phyloP scores from a whole-genome alignment of 2,329 filamentous ascomycete genomes.

The Colletotrichum orchidophilum region DNA sequence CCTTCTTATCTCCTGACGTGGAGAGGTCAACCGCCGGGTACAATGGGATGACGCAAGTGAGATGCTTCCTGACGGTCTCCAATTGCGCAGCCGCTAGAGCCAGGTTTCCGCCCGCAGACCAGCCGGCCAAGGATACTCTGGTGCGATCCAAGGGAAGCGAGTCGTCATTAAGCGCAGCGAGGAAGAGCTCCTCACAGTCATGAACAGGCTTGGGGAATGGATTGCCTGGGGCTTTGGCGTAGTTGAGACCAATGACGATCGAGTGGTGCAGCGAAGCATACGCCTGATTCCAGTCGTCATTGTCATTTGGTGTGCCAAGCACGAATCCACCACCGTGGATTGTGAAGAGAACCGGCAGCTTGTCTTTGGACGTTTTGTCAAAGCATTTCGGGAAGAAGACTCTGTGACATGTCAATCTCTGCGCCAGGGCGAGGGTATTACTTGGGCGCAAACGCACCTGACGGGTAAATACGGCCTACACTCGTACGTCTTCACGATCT shows the following conservation, averaged over 20 bases:
- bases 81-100: slow-evolving; percentile 52
- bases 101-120: slow-evolving; percentile 62
- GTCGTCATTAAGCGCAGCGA: slow-evolving; percentile 52
- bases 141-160: slow-evolving; percentile 54
- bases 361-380: slow-evolving; percentile 40
- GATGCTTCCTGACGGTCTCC: slow-evolving; percentile 43
- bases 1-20: slow-evolving; percentile 38
- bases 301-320: slow-evolving; percentile 51
- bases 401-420: slow-evolving; percentile 26
- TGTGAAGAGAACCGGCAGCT: slow-evolving; percentile 55
- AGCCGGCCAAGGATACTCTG: slow-evolving; percentile 55
- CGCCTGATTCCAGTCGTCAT: slow-evolving; percentile 55
- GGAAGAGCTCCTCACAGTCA: slow-evolving; percentile 55
- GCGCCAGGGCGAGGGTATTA: background rate
- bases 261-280: slow-evolving; percentile 51
- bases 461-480: slow-evolving; percentile 32
- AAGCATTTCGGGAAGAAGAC: slow-evolving; percentile 52
- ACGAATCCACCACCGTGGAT: slow-evolving; percentile 63
- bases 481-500: slow-evolving; percentile 30
- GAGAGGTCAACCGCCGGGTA: slow-evolving; percentile 52
- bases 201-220: slow-evolving; percentile 54
- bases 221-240: slow-evolving; percentile 54
- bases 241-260: slow-evolving; percentile 58
- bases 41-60: slow-evolving; percentile 48
- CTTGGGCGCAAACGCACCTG: slow-evolving; percentile 9